Conservation (phyloP, 192 early-diverging fungal genomes). For the Backusella liffmaniae region DNA sequence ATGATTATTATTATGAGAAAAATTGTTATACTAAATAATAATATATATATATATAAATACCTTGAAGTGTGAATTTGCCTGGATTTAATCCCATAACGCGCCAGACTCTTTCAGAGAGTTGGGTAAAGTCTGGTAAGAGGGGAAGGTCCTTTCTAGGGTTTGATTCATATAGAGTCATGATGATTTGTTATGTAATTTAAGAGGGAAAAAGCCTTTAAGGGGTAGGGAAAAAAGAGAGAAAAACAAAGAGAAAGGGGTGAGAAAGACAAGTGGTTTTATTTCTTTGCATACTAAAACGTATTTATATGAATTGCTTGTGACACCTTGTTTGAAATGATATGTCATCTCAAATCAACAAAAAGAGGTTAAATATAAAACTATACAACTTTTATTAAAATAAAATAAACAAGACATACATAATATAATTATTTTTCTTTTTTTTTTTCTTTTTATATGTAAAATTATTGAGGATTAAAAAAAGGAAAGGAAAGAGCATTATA, state of each 20-base stretch:
- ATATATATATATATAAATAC: conserved; percentile 19
- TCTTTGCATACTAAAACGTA: background rate
- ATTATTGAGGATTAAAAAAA: background rate
- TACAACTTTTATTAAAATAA: background rate
- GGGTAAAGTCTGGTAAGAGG: conserved; percentile 49
- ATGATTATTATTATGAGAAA: background rate
- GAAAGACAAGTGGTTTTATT: background rate
- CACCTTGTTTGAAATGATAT: background rate
- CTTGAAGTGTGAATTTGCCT: conserved; percentile 77
- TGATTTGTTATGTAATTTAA: background rate
- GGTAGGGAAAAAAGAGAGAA: background rate
- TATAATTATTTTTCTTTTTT: background rate
- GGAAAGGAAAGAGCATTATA: background rate
- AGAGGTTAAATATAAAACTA: background rate
- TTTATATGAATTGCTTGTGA: background rate
- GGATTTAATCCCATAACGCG: conserved; percentile 81
- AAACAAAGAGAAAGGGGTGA: background rate
- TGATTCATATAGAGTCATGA: background rate
- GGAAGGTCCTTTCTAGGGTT: conserved; percentile 37
- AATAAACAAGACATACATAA: background rate
- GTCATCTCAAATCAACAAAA: conserved; percentile 1
- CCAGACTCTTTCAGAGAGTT: conserved; percentile 58
- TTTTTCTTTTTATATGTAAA: background rate
- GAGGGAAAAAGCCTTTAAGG: background rate
- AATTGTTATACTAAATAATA: background rate